Percentiles rank a stretch among this genome's conserved stretches.
phyloP scores from a whole-genome alignment of 352 stramenopile genomes.

The Thraustochytrium striatum region DNA sequence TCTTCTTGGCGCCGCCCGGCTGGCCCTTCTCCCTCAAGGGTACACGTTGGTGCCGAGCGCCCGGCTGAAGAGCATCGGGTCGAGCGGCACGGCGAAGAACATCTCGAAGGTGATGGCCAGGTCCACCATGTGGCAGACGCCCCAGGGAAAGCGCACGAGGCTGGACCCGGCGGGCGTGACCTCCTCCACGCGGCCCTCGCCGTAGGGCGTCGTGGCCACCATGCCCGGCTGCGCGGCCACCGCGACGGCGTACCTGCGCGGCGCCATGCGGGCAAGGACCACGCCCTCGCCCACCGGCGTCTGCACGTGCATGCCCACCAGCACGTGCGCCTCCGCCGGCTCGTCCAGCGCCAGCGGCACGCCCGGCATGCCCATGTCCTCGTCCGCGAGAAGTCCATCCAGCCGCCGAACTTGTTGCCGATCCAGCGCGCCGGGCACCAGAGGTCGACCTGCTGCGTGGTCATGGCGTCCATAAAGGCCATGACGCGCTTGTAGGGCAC shows the following conservation, averaged over 20 bases:
- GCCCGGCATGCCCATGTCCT: constrained; percentile 6
- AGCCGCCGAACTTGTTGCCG: neutral
- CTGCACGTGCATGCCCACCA: constrained; percentile 22
- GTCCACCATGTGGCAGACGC: neutral
- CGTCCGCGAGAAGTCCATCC: constrained; percentile 14
- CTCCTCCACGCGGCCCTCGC: neutral
- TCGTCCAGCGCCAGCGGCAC: neutral
- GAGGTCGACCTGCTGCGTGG: neutral
- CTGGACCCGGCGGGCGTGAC: neutral
- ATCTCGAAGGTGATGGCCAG: neutral
- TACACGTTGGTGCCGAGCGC: no score
- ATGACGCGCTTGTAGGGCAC: constrained; percentile 27
- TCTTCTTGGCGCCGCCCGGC: no score
- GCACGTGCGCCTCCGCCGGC: constrained; percentile 13
- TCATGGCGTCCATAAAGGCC: neutral
- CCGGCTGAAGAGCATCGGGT: no score
- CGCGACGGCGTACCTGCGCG: constrained; percentile 9
- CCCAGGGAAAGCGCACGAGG: neutral
- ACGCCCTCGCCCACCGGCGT: constrained; percentile 19
- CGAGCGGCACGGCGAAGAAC: neutral
- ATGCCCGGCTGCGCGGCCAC: neutral
- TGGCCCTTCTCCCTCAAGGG: no score
- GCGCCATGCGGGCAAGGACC: neutral
- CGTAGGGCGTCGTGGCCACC: neutral
- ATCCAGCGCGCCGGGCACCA: constrained; percentile 6